These are phyloP conservation scores for Umbelopsis sp. DNA, from an alignment of 192 early-diverging fungal genomes.

Conservation along the genomic window DNA sequence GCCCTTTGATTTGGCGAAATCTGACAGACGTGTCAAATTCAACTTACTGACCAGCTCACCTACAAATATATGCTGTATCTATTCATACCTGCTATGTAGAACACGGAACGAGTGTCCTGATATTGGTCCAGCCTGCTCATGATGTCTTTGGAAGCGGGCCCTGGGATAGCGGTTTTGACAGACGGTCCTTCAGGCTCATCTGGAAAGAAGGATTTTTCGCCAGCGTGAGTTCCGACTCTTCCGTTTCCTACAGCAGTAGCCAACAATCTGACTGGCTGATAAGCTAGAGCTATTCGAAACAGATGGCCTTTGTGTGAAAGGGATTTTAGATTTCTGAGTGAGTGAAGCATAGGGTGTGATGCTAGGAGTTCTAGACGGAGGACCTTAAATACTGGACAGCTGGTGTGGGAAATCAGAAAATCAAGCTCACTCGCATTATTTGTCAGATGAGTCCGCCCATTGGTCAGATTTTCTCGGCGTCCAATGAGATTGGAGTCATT, in stretches of 20 bases:
- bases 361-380: neutral
- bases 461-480: neutral
- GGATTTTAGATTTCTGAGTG: conserved; percentile 9
- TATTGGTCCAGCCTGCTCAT: conserved; percentile 51
- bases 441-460: conserved; percentile 7
- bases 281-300: neutral
- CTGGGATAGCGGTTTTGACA: conserved; percentile 57
- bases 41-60: too few relatives aligned
- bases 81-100: conserved; percentile 54
- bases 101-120: conserved; percentile 69
- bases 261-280: conserved; percentile 8
- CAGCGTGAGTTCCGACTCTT: neutral
- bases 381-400: neutral
- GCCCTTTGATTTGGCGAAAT: conserved; percentile 65
- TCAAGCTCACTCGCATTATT: neutral
- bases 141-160: conserved; percentile 56
- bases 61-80: neutral
- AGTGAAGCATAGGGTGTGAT: neutral
- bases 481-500: neutral
- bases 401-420: neutral
- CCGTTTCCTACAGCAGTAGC: neutral
- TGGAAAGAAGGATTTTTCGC: conserved; percentile 32
- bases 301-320: neutral
- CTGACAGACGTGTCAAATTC: conserved; percentile 27
- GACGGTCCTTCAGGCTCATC: conserved; percentile 61